Conservation (phyloP, 2,329 filamentous ascomycete genomes). For the Fusarium haematococcum region DNA sequence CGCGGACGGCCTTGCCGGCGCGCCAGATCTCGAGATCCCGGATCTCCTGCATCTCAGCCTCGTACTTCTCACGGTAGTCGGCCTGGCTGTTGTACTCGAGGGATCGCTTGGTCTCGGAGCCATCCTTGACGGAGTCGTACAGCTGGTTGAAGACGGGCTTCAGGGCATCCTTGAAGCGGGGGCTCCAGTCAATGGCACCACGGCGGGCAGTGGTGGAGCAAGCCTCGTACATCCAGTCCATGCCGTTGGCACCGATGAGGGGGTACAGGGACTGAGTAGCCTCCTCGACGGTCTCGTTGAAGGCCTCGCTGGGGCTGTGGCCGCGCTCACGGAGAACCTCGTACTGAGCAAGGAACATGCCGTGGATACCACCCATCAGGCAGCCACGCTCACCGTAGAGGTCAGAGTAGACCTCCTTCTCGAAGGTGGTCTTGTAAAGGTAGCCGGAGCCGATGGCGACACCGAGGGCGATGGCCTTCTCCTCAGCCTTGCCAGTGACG, state of each 20-base stretch:
- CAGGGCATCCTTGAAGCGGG: constrained; percentile 95
- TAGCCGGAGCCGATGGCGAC: constrained; percentile 97
- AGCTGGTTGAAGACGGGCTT: constrained; percentile 99
- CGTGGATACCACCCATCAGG: constrained; percentile 99
- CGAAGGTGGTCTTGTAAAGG: constrained; percentile 99
- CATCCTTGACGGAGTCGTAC: constrained; percentile 91
- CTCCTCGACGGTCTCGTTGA: constrained; percentile 99
- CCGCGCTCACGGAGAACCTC: constrained; percentile 99
- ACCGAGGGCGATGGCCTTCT: constrained; percentile 96
- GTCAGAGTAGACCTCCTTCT: constrained; percentile 99
- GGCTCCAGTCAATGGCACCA: constrained; percentile 98
- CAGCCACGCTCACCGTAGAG: constrained; percentile 99
- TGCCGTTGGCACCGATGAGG: constrained; percentile 95
- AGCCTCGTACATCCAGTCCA: constrained; percentile 99
- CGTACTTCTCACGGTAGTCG: constrained; percentile 97
- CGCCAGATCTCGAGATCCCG: constrained; percentile 98
- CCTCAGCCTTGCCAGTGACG: constrained; percentile 96
- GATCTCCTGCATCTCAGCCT: constrained; percentile 99
- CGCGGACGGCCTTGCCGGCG: constrained; percentile 95
- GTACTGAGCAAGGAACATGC: constrained; percentile 99
- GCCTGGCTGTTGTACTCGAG: constrained; percentile 96
- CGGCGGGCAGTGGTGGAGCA: constrained; percentile 99
- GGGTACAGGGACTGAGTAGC: constrained; percentile 98
- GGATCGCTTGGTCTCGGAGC: constrained; percentile 94
- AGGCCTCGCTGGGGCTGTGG: constrained; percentile 97